Evolutionary conservation across 495 filamentous ascomycete genomes (phyloP), one percentile per base, ranked within the genome.

Genomic region (Neurospora tetrasperma): DNA sequence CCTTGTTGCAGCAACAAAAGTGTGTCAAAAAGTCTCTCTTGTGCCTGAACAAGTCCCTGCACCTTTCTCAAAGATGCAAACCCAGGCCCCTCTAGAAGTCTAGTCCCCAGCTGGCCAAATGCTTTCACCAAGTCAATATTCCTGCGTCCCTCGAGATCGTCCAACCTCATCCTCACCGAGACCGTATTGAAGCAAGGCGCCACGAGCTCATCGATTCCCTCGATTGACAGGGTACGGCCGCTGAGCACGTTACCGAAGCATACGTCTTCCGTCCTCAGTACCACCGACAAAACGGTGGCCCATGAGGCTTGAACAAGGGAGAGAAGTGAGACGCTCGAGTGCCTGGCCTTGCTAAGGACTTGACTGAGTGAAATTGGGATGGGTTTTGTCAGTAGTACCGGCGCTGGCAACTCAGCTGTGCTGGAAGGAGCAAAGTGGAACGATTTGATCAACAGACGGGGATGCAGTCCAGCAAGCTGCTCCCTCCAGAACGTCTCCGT

Each of bases 131-230:
- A 74, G 10, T 89, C 86, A n/a, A 82, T 69, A 71, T 89, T 89
- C 18, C 78, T 74, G 27, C 27, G 27, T 38, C 27, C 27, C 70
- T 85, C 72, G 69, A 77, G 31, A 62, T 71, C 12, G 70, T 81
- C 77, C n/a, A 90, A 70, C 40, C 87, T 78, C 70, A 91, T 79
- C 23, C 94, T 86, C n/a, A 93, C 81, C 1, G 94, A 93, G 27
- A 97, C 84, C 0, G 94, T 97, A 73, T 95, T 97, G 82, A 97
- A 96, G 78, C 93, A 93, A 2, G 94, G 94, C 2, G 91, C 90
- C 27, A 97, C 87, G 10, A 97, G 88, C 6, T 88, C 84, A 14
- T 93, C 87, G 39, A 95, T 84, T 5, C 86, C 85, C 31, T 90
- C 85, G 23, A 93, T 77, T 4, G 89, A 80, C 12, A 91, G 76